Evolutionary conservation across 2,329 filamentous ascomycete genomes (phyloP).

Genomic region (Colletotrichum nymphaeae): DNA sequence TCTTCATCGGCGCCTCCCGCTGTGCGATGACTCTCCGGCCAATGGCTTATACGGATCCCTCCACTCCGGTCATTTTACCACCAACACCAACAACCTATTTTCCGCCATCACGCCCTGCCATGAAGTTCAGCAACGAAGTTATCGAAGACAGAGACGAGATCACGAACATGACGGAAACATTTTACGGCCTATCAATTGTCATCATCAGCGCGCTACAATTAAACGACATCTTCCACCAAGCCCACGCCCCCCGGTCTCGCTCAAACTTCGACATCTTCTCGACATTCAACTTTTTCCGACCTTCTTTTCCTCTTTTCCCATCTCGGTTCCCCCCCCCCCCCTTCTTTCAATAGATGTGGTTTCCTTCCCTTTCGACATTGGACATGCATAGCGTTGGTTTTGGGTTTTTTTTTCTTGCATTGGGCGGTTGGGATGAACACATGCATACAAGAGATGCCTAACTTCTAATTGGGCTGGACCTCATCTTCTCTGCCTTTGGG

Average conservation of each 20-base stretch:
- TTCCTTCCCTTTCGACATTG: slow-evolving; percentile 14
- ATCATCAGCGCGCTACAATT: slow-evolving; percentile 14
- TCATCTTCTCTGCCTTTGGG: slow-evolving; percentile 4
- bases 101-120: slow-evolving; percentile 28
- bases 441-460: slow-evolving; percentile 29
- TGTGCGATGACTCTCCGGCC: slow-evolving; percentile 18
- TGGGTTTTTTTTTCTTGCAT: slow-evolving; percentile 25
- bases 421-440: slow-evolving; percentile 23
- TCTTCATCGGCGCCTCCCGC: slow-evolving; percentile 50
- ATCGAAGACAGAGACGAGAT: slow-evolving; percentile 44
- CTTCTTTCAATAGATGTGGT: background rate
- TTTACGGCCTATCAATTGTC: slow-evolving; percentile 28
- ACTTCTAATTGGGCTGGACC: slow-evolving; percentile 34
- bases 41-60: slow-evolving; percentile 1
- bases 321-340: background rate
- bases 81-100: background rate
- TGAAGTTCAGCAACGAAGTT: slow-evolving; percentile 41
- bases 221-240: slow-evolving; percentile 19
- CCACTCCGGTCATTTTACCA: slow-evolving; percentile 14
- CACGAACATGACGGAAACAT: slow-evolving; percentile 29
- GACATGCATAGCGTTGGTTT: slow-evolving; percentile 30
- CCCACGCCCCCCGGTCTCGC: slow-evolving; percentile 12
- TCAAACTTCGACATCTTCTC: slow-evolving; percentile 19
- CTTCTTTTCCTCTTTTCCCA: background rate
- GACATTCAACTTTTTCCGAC: background rate